Conservation (phyloP, 139 green algal species). For the Pleodorina starrii region DNA sequence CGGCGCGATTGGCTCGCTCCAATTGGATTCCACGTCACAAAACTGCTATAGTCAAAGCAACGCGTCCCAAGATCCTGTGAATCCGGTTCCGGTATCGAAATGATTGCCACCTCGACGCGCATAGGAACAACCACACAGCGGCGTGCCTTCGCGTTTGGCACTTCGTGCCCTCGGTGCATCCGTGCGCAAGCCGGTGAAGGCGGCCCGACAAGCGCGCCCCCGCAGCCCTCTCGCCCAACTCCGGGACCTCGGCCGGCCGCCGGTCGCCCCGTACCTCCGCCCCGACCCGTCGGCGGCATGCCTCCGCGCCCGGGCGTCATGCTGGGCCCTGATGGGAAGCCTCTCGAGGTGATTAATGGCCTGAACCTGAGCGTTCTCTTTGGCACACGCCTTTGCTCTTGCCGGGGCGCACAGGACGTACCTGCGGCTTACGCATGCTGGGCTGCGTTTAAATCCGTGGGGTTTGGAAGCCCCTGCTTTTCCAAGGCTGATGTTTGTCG, state of each 20-base stretch:
- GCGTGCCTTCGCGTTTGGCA: not conserved
- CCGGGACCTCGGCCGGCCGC: not conserved
- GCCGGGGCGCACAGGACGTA: too few relatives aligned
- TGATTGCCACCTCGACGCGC: not conserved
- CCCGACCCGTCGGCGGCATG: not conserved
- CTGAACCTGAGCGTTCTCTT: not conserved
- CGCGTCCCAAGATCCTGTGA: too few relatives aligned
- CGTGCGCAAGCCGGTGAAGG: not conserved
- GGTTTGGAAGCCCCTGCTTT: too few relatives aligned
- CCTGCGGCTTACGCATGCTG: too few relatives aligned
- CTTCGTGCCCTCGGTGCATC: not conserved
- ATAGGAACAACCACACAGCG: not conserved
- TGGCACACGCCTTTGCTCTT: too few relatives aligned
- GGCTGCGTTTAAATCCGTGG: too few relatives aligned
- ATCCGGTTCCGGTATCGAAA: not conserved
- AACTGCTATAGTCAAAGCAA: too few relatives aligned
- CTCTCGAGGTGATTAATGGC: conserved; percentile 58
- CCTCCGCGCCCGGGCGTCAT: conserved; percentile 35
- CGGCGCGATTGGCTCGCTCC: too few relatives aligned
- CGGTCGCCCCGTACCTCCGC: not conserved
- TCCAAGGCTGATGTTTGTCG: too few relatives aligned
- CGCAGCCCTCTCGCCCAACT: not conserved
- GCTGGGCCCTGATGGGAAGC: conserved; percentile 62
- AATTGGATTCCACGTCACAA: too few relatives aligned
- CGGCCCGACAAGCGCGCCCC: not conserved